A percentile compares a stretch with the other conserved stretches of the same genome.
Conservation (phyloP, 192 early-diverging fungal species). For the Cladochytrium replicatum region DNA sequence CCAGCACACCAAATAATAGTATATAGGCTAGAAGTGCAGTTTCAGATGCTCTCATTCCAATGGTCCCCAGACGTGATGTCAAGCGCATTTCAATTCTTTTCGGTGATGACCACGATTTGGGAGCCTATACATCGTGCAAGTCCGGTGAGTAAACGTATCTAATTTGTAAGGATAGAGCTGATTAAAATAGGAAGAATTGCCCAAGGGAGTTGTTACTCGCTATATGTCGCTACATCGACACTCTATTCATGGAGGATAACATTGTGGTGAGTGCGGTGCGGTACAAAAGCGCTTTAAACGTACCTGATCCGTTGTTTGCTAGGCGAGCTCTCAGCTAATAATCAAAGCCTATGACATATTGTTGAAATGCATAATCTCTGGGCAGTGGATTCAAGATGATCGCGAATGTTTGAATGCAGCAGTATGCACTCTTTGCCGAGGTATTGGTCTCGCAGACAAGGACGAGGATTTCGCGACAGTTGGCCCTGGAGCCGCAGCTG, state of each 20-base stretch:
- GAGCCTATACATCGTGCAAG: background rate
- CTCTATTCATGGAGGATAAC: constrained; percentile 41
- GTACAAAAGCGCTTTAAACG: background rate
- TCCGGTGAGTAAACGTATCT: background rate
- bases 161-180: constrained; percentile 32
- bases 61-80: constrained; percentile 24
- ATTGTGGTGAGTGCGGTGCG: constrained; percentile 32
- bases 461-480: constrained; percentile 40
- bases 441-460: constrained; percentile 53
- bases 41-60: too few species aligned
- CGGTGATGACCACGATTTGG: background rate
- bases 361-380: constrained; percentile 61
- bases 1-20: background rate
- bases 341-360: constrained; percentile 65
- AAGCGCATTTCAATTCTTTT: constrained; percentile 24
- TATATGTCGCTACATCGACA: constrained; percentile 64
- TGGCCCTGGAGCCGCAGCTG: background rate
- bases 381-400: constrained; percentile 70
- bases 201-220: constrained; percentile 57
- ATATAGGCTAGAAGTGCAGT: background rate
- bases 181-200: too few species aligned
- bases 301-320: background rate
- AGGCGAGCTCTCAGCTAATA: constrained; percentile 49
- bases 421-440: constrained; percentile 56
- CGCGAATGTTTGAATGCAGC: constrained; percentile 55